A percentile compares a stretch with the other conserved stretches of the same genome.
Evolutionary conservation across 225 moss, liverwort and hornwort genomes (phyloP).

Genomic region (Lunularia cruciata): DNA sequence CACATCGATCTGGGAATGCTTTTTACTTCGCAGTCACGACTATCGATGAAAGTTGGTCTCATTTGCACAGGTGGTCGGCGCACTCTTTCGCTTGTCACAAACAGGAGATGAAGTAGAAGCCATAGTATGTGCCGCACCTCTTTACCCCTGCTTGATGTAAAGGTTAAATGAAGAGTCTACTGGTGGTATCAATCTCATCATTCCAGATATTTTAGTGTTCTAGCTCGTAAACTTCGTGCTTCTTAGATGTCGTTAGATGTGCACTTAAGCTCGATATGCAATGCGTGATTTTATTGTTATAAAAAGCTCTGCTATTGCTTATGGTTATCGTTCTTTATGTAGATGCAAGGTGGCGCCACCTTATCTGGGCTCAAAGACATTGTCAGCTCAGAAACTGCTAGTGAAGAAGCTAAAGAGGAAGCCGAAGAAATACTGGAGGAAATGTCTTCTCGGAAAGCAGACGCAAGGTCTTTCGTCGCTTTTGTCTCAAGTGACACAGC

Average conservation of each 20-base stretch:
- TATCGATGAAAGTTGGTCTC: no score
- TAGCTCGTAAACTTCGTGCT: no score
- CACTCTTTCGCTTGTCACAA: conserved; percentile 65
- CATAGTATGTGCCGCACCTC: conserved; percentile 40
- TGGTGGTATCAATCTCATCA: no score
- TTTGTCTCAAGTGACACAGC: no score
- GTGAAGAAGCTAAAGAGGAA: conserved; percentile 78
- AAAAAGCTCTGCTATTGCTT: no score
- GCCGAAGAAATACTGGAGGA: conserved; percentile 86
- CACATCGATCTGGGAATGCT: no score
- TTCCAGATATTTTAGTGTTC: not conserved
- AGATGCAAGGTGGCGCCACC: conserved; percentile 64
- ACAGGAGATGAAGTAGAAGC: conserved; percentile 59
- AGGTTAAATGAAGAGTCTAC: no score
- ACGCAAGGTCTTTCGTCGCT: conserved; percentile 52
- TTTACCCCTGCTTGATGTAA: no score
- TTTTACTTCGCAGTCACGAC: no score
- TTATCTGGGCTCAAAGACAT: conserved; percentile 81
- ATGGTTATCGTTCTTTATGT: conserved; percentile 15
- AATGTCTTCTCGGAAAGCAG: conserved; percentile 63
- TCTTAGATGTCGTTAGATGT: no score
- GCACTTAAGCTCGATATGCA: no score
- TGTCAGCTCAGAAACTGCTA: conserved; percentile 58
- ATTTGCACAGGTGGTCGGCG: conserved; percentile 66
- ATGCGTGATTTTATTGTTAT: no score